A percentile compares a stretch with the other conserved stretches of the same genome.
These are phyloP conservation scores for Tetrahymena malaccensis DNA, from an alignment of 73 alveolate species.

Conservation along the genomic window DNA sequence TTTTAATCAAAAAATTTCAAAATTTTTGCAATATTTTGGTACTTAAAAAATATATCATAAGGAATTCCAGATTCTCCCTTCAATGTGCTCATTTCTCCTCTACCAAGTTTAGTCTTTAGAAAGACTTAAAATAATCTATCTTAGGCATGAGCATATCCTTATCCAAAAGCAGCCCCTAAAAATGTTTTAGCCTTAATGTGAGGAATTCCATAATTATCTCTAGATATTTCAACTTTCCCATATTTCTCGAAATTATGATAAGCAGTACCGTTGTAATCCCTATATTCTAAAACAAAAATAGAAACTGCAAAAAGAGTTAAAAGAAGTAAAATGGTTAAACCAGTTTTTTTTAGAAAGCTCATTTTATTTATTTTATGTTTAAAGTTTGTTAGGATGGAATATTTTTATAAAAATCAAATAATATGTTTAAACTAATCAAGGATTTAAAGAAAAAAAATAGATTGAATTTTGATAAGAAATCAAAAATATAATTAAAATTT, in stretches of 20 bases:
- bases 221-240: background rate
- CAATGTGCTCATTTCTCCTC: conserved; percentile 23
- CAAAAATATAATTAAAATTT: no score
- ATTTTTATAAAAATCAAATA: no score
- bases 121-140: conserved; percentile 24
- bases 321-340: background rate
- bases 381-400: no score
- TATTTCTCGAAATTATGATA: background rate
- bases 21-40: background rate
- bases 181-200: conserved; percentile 11
- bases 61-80: conserved; percentile 7
- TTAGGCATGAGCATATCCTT: conserved; percentile 37
- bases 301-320: background rate
- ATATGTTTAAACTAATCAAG: no score
- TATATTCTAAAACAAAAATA: background rate
- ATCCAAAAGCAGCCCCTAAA: conserved; percentile 11
- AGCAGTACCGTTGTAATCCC: background rate
- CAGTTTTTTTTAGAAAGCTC: background rate
- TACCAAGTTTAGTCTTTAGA: conserved; percentile 5
- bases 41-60: background rate
- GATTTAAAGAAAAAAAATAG: no score
- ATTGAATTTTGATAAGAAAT: no score
- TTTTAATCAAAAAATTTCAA: no score
- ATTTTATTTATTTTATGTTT: background rate
- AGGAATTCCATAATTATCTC: conserved; percentile 40